Percentiles rank a stretch among this genome's conserved stretches.
These are phyloP conservation scores for Eimeria falciformis DNA, from an alignment of 169 alveolate genomes.

Conservation along the genomic window DNA sequence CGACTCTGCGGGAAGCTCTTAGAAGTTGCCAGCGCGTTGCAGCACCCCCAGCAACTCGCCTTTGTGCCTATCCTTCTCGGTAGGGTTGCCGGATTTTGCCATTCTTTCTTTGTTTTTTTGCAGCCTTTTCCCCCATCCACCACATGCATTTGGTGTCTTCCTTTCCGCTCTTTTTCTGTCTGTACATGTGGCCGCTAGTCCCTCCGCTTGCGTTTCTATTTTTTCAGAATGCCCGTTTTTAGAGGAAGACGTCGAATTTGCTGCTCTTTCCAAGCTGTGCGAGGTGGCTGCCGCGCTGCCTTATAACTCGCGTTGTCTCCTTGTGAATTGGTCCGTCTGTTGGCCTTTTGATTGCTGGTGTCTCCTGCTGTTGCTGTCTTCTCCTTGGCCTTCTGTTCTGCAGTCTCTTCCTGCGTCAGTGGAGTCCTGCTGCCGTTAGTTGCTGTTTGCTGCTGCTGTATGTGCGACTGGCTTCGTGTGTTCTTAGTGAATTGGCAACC, in stretches of 20 bases:
- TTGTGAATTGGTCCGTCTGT: slow-evolving; percentile 31
- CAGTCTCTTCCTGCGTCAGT: neutral
- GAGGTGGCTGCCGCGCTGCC: slow-evolving; percentile 35
- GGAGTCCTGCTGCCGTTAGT: neutral
- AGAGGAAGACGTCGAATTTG: neutral
- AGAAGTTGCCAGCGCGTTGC: slow-evolving; percentile 4
- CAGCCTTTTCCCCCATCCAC: too few species aligned
- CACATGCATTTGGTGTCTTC: too few species aligned
- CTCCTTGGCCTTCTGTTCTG: neutral
- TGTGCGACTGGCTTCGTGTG: neutral
- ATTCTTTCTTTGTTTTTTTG: too few species aligned
- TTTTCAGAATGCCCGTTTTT: slow-evolving; percentile 33
- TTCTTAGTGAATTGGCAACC: neutral
- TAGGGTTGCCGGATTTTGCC: too few species aligned
- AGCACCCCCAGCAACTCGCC: slow-evolving; percentile 25
- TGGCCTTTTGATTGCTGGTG: neutral
- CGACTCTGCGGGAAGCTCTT: slow-evolving; percentile 10
- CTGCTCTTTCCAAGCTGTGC: neutral
- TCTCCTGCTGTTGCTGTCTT: neutral
- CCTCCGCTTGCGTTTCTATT: neutral
- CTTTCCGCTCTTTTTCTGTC: too few species aligned
- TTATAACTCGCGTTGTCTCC: neutral
- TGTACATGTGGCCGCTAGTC: too few species aligned
- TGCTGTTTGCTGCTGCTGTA: neutral
- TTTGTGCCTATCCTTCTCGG: slow-evolving; percentile 25